phyloP scores from a whole-genome alignment of 176 grass and related monocot genomes.

The Triticum aestivum region DNA sequence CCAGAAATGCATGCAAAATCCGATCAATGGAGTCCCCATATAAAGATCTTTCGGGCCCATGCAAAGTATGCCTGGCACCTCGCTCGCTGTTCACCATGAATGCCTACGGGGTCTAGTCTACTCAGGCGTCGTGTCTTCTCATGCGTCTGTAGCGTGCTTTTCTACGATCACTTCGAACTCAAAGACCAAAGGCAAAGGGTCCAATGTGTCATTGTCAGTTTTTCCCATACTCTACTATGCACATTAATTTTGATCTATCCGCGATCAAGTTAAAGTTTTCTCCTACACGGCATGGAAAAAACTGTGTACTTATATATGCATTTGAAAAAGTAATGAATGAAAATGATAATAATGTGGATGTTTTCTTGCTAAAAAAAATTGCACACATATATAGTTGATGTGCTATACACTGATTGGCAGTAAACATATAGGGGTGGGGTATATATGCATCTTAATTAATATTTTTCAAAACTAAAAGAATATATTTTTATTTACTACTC shows the following conservation, averaged over 20 bases:
- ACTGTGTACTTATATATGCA: too few species aligned
- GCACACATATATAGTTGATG: too few species aligned
- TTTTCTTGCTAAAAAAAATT: too few species aligned
- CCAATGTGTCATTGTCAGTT: slow-evolving; percentile 10
- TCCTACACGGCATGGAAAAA: too few species aligned
- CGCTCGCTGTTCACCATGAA: not conserved
- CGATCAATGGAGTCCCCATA: slow-evolving; percentile 17
- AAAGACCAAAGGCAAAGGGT: slow-evolving; percentile 44
- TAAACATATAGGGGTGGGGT: too few species aligned
- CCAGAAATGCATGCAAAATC: slow-evolving; percentile 39
- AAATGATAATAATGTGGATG: too few species aligned
- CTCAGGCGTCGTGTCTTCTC: slow-evolving; percentile 36
- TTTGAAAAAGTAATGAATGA: too few species aligned
- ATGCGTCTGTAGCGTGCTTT: slow-evolving; percentile 14
- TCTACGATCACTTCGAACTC: slow-evolving; percentile 43
- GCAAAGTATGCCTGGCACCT: not conserved
- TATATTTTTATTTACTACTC: too few species aligned
- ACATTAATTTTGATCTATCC: not conserved
- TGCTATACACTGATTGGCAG: too few species aligned
- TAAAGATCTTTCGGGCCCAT: slow-evolving; percentile 27
- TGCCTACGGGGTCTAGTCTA: slow-evolving; percentile 12
- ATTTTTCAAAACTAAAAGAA: too few species aligned
- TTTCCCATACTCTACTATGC: slow-evolving; percentile 11
- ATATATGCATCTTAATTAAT: too few species aligned
- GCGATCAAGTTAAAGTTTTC: too few species aligned